phyloP scores from a whole-genome alignment of 2,329 filamentous ascomycete species.

The Fusarium chaquense region DNA sequence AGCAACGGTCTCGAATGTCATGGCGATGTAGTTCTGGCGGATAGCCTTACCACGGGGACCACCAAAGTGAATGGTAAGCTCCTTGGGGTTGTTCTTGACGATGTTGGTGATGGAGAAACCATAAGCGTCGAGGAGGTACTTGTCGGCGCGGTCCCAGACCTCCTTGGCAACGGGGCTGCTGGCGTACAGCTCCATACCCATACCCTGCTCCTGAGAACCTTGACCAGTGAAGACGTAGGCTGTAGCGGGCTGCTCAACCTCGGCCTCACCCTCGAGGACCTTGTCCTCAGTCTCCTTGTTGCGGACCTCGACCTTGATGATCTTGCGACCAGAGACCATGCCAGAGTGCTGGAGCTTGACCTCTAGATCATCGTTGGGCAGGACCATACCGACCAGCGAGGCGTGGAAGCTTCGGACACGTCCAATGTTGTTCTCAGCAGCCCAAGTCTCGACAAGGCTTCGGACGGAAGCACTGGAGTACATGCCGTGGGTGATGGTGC shows the following conservation, averaged over 20 bases:
- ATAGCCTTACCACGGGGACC: conserved; percentile 97
- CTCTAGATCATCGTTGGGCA: conserved; percentile 94
- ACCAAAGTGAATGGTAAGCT: conserved; percentile 98
- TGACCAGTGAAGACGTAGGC: conserved; percentile 99
- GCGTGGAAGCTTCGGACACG: conserved; percentile 98
- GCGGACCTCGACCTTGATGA: conserved; percentile 97
- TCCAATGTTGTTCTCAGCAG: conserved; percentile 97
- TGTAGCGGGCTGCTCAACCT: conserved; percentile 96
- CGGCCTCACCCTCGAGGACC: conserved; percentile 92
- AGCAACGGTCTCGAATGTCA: conserved; percentile 99
- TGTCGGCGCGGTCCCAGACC: conserved; percentile 97
- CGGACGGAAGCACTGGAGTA: conserved; percentile 97
- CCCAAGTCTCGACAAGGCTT: conserved; percentile 97
- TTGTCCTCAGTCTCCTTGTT: conserved; percentile 98
- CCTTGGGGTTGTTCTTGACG: conserved; percentile 99
- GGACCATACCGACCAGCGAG: conserved; percentile 96
- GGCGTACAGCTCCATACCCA: conserved; percentile 99
- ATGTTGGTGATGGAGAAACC: conserved; percentile 99
- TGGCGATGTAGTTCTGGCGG: conserved; percentile 98
- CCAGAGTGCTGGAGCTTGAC: conserved; percentile 96
- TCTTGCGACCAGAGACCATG: conserved; percentile 98
- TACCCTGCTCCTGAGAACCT: conserved; percentile 97
- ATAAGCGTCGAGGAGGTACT: conserved; percentile 98
- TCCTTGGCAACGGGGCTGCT: conserved; percentile 95
- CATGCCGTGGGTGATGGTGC: conserved; percentile 99